phyloP scores from a whole-genome alignment of 495 filamentous ascomycete species.

The Tuber aestivum region DNA sequence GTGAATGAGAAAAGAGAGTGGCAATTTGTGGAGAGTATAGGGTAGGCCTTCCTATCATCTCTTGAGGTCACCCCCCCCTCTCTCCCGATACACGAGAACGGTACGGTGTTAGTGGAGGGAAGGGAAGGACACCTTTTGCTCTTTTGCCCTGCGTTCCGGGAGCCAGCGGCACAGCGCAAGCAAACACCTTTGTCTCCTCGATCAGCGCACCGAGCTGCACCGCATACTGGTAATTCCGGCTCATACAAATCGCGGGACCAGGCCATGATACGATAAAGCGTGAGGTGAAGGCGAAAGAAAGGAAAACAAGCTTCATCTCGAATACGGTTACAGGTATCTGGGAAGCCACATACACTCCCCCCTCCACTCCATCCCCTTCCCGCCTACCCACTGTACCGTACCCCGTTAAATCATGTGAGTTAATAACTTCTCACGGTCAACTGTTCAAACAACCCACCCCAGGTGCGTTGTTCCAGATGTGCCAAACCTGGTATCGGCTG shows the following conservation, averaged over 20 bases:
- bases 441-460: not conserved
- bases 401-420: constrained; percentile 2
- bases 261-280: not conserved
- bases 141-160: not conserved
- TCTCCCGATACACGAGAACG: not conserved
- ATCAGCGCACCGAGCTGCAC: not conserved
- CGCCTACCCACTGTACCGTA: not conserved
- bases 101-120: not conserved
- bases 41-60: not conserved
- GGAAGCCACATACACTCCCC: not conserved
- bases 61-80: not conserved
- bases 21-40: not conserved
- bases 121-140: not conserved
- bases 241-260: not conserved
- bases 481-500: constrained; percentile 4
- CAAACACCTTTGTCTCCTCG: not conserved
- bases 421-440: not conserved
- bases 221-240: not conserved
- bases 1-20: not conserved
- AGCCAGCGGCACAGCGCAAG: not conserved
- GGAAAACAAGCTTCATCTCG: constrained; percentile 1
- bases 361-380: not conserved
- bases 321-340: not conserved
- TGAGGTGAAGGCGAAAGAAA: not conserved
- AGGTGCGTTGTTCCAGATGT: constrained; percentile 3